Evolutionary conservation across 2,329 filamentous ascomycete genomes (phyloP).

Genomic region (Aureobasidium uvarum): DNA sequence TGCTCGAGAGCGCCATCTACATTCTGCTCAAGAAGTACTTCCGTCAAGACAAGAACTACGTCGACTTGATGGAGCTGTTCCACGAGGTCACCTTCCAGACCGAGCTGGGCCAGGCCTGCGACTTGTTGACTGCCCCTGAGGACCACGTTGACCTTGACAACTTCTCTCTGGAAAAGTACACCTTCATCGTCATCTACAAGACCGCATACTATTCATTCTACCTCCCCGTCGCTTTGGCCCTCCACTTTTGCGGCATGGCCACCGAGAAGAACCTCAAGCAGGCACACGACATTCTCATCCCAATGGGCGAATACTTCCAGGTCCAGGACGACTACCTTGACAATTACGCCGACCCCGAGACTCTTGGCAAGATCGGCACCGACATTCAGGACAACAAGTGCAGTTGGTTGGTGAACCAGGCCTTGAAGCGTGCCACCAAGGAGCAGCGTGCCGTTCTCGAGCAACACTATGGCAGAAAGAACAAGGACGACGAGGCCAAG

Average conservation of each 20-base stretch:
- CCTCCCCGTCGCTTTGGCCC: slow-evolving; percentile 86
- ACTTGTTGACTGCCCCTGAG: slow-evolving; percentile 93
- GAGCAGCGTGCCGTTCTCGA: slow-evolving; percentile 88
- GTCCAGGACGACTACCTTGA: slow-evolving; percentile 98
- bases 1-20: slow-evolving; percentile 91
- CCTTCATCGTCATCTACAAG: slow-evolving; percentile 99
- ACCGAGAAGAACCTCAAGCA: slow-evolving; percentile 86
- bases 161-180: slow-evolving; percentile 94
- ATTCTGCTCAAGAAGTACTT: slow-evolving; percentile 91
- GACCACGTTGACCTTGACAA: slow-evolving; percentile 89
- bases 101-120: slow-evolving; percentile 90
- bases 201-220: slow-evolving; percentile 99
- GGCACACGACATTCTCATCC: slow-evolving; percentile 88
- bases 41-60: slow-evolving; percentile 78
- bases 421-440: slow-evolving; percentile 72
- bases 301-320: slow-evolving; percentile 98
- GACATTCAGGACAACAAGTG: slow-evolving; percentile 99
- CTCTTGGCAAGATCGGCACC: slow-evolving; percentile 97
- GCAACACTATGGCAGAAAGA: slow-evolving; percentile 91
- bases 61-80: slow-evolving; percentile 93
- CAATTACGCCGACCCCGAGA: slow-evolving; percentile 88
- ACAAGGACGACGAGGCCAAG: slow-evolving; percentile 74
- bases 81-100: slow-evolving; percentile 93
- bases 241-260: slow-evolving; percentile 81
- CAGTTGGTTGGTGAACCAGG: slow-evolving; percentile 97